Percentiles rank a stretch among this genome's conserved stretches.
Evolutionary conservation across 2,329 filamentous ascomycete genomes (phyloP).

Genomic region (Lecanosticta acicola): DNA sequence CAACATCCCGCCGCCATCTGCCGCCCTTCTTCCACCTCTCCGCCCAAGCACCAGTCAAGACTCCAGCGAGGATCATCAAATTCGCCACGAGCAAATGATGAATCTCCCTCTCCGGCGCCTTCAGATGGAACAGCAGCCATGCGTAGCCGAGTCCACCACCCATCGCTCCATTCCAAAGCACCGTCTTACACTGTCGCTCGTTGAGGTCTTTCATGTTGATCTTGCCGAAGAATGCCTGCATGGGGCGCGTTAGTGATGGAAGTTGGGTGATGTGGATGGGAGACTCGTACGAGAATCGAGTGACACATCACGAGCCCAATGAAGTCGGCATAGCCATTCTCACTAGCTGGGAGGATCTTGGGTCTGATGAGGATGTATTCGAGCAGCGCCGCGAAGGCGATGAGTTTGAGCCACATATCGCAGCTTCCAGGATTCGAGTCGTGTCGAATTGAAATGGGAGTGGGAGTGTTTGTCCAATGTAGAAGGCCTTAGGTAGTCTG

Average conservation of each 20-base stretch:
- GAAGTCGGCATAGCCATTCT: slow-evolving; percentile 14
- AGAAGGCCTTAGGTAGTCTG: neutral
- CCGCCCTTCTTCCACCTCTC: slow-evolving; percentile 3
- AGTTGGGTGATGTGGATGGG: neutral
- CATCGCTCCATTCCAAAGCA: slow-evolving; percentile 8
- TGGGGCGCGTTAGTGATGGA: neutral
- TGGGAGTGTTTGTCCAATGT: neutral
- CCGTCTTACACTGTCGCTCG: slow-evolving; percentile 4
- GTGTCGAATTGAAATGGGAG: neutral
- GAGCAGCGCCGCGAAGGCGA: slow-evolving; percentile 14
- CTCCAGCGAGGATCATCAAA: slow-evolving; percentile 10
- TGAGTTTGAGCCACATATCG: slow-evolving; percentile 10
- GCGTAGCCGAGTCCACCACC: slow-evolving; percentile 15
- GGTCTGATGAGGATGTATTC: slow-evolving; percentile 18
- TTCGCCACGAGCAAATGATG: slow-evolving; percentile 18
- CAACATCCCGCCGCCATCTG: no score
- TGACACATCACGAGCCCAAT: slow-evolving; percentile 14
- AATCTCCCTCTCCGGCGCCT: slow-evolving; percentile 9
- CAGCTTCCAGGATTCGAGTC: neutral
- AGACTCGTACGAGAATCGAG: slow-evolving; percentile 5
- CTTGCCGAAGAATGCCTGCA: slow-evolving; percentile 16
- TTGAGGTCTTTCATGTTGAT: slow-evolving; percentile 13
- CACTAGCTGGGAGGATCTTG: slow-evolving; percentile 7
- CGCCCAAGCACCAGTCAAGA: slow-evolving; percentile 11
- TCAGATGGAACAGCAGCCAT: slow-evolving; percentile 16